Evolutionary conservation across 352 stramenopile genomes (phyloP).

Genomic region (Sclerospora graminicola): DNA sequence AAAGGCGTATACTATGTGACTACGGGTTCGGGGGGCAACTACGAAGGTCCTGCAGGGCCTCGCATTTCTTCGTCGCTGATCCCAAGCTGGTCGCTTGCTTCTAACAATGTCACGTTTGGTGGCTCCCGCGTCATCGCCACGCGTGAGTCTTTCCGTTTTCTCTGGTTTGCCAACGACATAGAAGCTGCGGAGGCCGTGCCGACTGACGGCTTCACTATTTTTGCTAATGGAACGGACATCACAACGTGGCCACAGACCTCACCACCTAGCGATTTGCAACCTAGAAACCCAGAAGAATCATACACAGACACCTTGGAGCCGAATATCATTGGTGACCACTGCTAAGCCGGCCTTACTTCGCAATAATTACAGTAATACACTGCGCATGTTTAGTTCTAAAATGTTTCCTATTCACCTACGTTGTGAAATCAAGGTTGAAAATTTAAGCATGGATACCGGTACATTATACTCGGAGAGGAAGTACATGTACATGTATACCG

Average conservation of each 20-base stretch:
- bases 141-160: slow-evolving; percentile 28
- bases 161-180: slow-evolving; percentile 41
- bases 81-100: slow-evolving; percentile 29
- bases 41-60: slow-evolving; percentile 32
- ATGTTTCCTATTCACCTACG: no score
- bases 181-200: slow-evolving; percentile 21
- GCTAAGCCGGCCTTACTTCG: no score
- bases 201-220: slow-evolving; percentile 43
- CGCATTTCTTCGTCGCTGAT: slow-evolving; percentile 17
- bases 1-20: slow-evolving; percentile 40
- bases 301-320: no score
- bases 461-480: no score
- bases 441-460: no score
- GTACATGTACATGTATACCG: no score
- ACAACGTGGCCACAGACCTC: slow-evolving; percentile 24
- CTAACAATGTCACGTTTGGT: slow-evolving; percentile 37
- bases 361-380: no score
- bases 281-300: no score
- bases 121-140: slow-evolving; percentile 35
- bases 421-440: no score
- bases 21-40: slow-evolving; percentile 37
- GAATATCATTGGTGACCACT: no score
- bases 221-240: slow-evolving; percentile 24
- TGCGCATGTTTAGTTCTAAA: no score
- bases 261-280: not conserved